Conservation (phyloP, 192 early-diverging fungal species). For the Coemansia sp. region DNA sequence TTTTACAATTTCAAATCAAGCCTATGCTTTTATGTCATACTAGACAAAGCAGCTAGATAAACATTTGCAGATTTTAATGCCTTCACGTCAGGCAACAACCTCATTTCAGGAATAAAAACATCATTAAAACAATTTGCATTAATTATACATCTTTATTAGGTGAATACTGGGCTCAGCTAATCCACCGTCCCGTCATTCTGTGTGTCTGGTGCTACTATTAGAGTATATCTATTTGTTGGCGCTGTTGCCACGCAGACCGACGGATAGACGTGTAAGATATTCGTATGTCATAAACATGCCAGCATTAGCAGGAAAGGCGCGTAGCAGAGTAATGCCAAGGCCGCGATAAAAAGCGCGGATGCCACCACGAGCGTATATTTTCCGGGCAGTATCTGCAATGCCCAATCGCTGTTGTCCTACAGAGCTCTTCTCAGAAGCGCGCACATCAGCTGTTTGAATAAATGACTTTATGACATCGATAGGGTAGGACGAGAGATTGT, state of each 20-base stretch:
- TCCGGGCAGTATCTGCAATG: conserved; percentile 62
- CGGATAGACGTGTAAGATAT: conserved; percentile 50
- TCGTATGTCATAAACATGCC: conserved; percentile 97
- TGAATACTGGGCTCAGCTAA: no score
- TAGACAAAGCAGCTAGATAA: no score
- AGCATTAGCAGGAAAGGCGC: conserved; percentile 90
- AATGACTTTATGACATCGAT: conserved; percentile 92
- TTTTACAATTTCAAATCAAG: no score
- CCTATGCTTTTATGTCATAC: no score
- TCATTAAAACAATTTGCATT: no score
- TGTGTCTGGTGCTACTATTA: not conserved
- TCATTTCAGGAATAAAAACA: no score
- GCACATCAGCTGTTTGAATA: conserved; percentile 82
- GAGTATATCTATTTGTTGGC: conserved; percentile 4
- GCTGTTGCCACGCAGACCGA: conserved; percentile 17
- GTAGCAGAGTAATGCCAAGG: conserved; percentile 85
- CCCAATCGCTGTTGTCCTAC: conserved; percentile 19
- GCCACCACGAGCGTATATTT: conserved; percentile 76
- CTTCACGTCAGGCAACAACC: no score
- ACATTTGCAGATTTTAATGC: no score
- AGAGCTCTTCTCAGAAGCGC: not conserved
- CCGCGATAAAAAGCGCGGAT: conserved; percentile 88
- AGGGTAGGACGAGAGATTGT: conserved; percentile 85
- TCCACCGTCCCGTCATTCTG: no score
- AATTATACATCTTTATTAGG: no score